Percentiles rank a stretch among this genome's conserved stretches.
Conservation (phyloP, 1,284 basidiomycete species). For the Volvariella volvacea region DNA sequence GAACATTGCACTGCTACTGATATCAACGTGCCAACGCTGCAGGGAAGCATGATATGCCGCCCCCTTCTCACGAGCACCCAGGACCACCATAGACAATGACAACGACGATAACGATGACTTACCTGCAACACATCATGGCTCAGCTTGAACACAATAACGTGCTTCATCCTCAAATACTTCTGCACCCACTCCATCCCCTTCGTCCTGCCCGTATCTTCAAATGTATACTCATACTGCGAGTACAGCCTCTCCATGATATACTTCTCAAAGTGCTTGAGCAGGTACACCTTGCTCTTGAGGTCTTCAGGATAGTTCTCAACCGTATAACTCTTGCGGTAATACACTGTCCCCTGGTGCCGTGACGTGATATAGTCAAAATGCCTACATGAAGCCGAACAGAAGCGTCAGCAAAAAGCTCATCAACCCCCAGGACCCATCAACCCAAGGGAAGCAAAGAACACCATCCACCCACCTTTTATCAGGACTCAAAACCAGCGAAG, state of each 20-base stretch:
- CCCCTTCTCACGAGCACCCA: too few relatives aligned
- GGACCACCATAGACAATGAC: too few relatives aligned
- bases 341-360: constrained; percentile 54
- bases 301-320: constrained; percentile 65
- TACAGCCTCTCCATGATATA: constrained; percentile 89
- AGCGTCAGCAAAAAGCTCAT: too few relatives aligned
- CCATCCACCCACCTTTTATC: constrained; percentile 75
- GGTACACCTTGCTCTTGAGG: constrained; percentile 81
- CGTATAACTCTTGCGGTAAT: constrained; percentile 61
- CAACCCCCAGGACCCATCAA: constrained; percentile 10
- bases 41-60: too few relatives aligned
- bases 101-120: constrained; percentile 18
- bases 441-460: constrained; percentile 7
- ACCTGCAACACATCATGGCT: constrained; percentile 92
- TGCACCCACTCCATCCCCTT: constrained; percentile 93
- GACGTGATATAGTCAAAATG: constrained; percentile 82
- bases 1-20: too few relatives aligned
- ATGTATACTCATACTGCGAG: constrained; percentile 78
- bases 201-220: constrained; percentile 57
- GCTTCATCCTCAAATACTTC: constrained; percentile 94
- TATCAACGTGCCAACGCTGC: too few relatives aligned
- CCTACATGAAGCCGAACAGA: constrained; percentile 38
- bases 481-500: constrained; percentile 78
- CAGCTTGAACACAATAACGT: constrained; percentile 94
- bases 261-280: constrained; percentile 87